A percentile compares a stretch with the other conserved stretches of the same genome.
Conservation (phyloP, 331 rosid genomes). For the Erythrophleum ivorense region DNA sequence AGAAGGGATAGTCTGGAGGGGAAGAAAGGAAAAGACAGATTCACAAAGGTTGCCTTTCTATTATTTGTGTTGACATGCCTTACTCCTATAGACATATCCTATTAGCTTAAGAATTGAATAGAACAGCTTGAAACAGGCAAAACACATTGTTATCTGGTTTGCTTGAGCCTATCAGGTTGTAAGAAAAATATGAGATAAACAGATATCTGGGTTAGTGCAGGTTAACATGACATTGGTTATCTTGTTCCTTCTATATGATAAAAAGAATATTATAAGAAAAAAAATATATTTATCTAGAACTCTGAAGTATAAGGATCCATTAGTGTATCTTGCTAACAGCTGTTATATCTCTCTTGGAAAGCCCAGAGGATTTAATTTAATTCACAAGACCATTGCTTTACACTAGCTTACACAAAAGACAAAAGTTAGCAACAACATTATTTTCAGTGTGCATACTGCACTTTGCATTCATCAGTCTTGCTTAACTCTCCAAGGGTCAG, state of each 20-base stretch:
- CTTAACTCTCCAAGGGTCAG: background rate
- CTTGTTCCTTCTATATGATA: no score
- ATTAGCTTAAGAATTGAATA: background rate
- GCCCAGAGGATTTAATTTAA: background rate
- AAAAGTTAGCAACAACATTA: constrained; percentile 3
- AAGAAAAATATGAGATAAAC: background rate
- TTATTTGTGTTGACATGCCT: background rate
- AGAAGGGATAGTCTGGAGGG: background rate
- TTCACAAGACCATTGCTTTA: background rate
- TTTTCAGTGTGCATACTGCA: background rate
- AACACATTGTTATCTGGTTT: background rate
- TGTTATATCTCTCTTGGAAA: background rate
- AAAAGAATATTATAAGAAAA: background rate
- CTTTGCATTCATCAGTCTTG: background rate
- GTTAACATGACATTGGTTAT: background rate
- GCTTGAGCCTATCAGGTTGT: background rate
- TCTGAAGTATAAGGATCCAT: background rate
- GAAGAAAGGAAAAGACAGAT: background rate
- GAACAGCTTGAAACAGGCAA: constrained; percentile 16
- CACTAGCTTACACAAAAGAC: background rate
- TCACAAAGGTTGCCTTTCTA: background rate
- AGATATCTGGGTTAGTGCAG: background rate
- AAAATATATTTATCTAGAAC: background rate
- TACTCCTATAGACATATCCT: no score
- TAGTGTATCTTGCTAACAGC: background rate